These are phyloP conservation scores for Pleurotus giganteus DNA, from an alignment of 768 basidiomycete genomes.

Conservation along the genomic window DNA sequence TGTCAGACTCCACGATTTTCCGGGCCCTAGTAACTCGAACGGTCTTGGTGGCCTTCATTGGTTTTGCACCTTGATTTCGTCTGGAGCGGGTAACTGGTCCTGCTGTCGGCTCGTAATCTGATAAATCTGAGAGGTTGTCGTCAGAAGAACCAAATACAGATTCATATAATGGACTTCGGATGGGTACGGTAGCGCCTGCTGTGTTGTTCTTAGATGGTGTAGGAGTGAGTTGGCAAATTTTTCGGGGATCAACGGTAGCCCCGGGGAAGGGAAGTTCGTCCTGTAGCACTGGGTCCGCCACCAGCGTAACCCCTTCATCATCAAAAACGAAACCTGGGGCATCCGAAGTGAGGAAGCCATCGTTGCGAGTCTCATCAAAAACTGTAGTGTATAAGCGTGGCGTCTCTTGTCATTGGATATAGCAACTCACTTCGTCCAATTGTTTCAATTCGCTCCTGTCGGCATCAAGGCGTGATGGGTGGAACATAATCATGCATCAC, in stretches of 20 bases:
- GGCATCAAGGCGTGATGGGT: not conserved
- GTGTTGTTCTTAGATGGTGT: not conserved
- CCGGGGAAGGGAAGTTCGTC: not conserved
- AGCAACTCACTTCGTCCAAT: constrained; percentile 9
- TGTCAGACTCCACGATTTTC: not conserved
- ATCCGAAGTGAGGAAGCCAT: constrained; percentile 11
- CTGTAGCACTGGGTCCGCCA: not conserved
- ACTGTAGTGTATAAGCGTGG: not conserved
- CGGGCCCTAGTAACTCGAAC: not conserved
- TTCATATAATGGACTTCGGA: constrained; percentile 10
- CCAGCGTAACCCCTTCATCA: not conserved
- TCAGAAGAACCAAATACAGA: constrained; percentile 20
- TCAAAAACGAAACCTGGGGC: not conserved
- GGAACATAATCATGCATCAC: not conserved
- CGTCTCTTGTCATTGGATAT: not conserved
- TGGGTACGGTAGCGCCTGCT: not conserved
- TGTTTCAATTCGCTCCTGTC: constrained; percentile 11
- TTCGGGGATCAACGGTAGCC: constrained; percentile 1
- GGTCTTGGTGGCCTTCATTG: not conserved
- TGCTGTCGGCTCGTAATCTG: constrained; percentile 19
- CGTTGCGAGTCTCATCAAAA: constrained; percentile 10
- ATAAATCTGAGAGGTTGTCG: constrained; percentile 25
- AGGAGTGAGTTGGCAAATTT: not conserved
- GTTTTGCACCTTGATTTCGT: no score
- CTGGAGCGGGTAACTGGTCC: no score